Percentiles rank a stretch among this genome's conserved stretches.
These are phyloP conservation scores for Coffea canephora DNA, from an alignment of 257 asterid genomes.

Conservation along the genomic window DNA sequence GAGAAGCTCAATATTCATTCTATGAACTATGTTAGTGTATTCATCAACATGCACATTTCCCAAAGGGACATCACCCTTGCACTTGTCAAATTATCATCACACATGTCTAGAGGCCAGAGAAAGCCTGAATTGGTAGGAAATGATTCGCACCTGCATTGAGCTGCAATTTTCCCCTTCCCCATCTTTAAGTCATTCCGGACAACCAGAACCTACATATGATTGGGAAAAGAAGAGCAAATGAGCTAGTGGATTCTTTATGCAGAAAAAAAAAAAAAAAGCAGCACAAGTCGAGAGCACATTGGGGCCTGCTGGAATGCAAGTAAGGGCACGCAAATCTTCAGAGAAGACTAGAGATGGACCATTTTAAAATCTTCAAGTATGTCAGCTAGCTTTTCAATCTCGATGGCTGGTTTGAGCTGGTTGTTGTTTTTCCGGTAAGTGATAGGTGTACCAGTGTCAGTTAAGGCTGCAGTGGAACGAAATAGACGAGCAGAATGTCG, in stretches of 20 bases:
- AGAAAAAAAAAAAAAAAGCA: background rate
- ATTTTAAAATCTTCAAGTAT: conserved; percentile 86
- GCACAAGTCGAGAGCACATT: background rate
- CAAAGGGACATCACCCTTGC: background rate
- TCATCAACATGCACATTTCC: background rate
- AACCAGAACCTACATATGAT: conserved; percentile 75
- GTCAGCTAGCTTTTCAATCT: conserved; percentile 82
- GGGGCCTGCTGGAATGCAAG: background rate
- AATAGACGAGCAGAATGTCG: conserved; percentile 40
- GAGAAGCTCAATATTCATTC: background rate
- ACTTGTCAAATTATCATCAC: background rate
- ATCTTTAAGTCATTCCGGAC: conserved; percentile 95
- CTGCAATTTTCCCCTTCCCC: conserved; percentile 99
- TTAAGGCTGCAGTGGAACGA: conserved; percentile 17
- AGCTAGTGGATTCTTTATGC: background rate
- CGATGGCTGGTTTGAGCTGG: conserved; percentile 51
- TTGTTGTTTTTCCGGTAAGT: conserved; percentile 44
- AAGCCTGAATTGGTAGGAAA: background rate
- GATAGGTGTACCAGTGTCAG: conserved; percentile 20
- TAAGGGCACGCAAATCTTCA: background rate
- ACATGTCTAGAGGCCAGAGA: background rate
- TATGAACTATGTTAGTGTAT: background rate
- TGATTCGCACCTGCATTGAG: conserved; percentile 80
- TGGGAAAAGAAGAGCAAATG: conserved; percentile 16
- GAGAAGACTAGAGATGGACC: conserved; percentile 39